Base-by-base conservation (phyloP, 1,139 yeast species). In the Wickerhamomyces sp. region DNA sequence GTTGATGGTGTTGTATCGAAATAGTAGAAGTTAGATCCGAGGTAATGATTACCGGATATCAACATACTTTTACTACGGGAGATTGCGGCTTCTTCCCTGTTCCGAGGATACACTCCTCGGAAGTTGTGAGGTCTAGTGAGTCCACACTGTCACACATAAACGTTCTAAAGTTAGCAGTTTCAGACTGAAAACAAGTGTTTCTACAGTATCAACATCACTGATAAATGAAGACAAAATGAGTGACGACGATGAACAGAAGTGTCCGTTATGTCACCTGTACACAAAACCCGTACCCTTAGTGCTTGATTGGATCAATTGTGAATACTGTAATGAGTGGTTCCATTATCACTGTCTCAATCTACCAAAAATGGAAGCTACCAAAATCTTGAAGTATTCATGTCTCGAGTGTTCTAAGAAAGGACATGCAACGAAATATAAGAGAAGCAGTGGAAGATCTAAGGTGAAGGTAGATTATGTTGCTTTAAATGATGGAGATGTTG, bases 401-500 rank as follows among this genome's bases (percentile, higher is more conserved):
- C 54, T 60, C 0, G 48, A 54, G 1, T 85, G 93, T 60, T 61
- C 55, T 7, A 50, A 48, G 7, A 56, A 55, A 15, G 89, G 89
- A 0, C 23, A 40, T 1, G 79, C 82, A 0, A 76, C 86, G 6
- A 63, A 74, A 9, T 62, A 67, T 40, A 75, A 73, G 45, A 68
- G 94, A 33, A 73, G 73, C 23, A 84, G 86, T 51, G 73, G 76
- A 30, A 69, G 95, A 36, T 65, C 75, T 13, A 68, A 70, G 39
- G 65, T 71, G 10, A 70, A 71, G 42, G 75, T 89, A 38, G 95
- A 90, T 61, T 90, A 90, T 60, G 81, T 79, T 10, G 95, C 96
- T 0, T 66, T 90, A 55, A 79, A 90, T 59, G 84, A 81, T 43
- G 95, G 96, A 1, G 86, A 82, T 35, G 69, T 75, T 7, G 73